These are phyloP conservation scores for Corchorus capsularis DNA, from an alignment of 345 rosid genomes.

Conservation along the genomic window DNA sequence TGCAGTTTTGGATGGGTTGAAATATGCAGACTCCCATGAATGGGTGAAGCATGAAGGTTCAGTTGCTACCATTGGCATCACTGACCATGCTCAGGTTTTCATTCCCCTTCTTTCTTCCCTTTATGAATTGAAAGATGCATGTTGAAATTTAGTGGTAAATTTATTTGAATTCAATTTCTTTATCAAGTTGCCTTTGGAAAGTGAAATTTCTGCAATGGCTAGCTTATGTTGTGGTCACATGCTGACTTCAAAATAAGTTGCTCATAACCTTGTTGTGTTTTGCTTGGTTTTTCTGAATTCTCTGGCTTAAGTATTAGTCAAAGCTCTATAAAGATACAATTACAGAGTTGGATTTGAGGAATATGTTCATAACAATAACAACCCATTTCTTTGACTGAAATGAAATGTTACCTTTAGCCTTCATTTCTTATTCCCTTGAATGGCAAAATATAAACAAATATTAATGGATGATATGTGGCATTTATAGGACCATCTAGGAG, in stretches of 20 bases:
- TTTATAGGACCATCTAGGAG: slow-evolving; percentile 84
- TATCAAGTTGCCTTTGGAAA: not conserved
- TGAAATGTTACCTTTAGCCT: too few species aligned
- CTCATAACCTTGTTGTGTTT: not conserved
- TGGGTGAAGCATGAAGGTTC: slow-evolving; percentile 95
- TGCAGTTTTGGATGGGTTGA: slow-evolving; percentile 86
- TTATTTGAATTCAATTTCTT: not conserved
- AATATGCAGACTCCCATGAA: slow-evolving; percentile 89
- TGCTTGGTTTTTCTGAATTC: not conserved
- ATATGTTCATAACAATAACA: not conserved
- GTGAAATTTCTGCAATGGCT: not conserved
- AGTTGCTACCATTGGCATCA: slow-evolving; percentile 86
- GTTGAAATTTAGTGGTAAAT: not conserved
- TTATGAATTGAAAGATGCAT: not conserved
- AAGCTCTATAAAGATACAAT: not conserved
- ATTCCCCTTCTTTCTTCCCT: not conserved
- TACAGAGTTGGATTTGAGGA: not conserved
- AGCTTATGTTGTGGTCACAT: not conserved
- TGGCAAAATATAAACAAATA: not conserved
- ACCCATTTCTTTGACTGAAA: too few species aligned
- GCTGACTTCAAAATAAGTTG: not conserved
- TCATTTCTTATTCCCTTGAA: not conserved
- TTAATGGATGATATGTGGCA: not conserved
- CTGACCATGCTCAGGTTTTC: slow-evolving; percentile 92
- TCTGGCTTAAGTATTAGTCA: not conserved